These are phyloP conservation scores for Saccharum officinarum DNA, from an alignment of 176 grass and related monocot genomes.

Conservation along the genomic window DNA sequence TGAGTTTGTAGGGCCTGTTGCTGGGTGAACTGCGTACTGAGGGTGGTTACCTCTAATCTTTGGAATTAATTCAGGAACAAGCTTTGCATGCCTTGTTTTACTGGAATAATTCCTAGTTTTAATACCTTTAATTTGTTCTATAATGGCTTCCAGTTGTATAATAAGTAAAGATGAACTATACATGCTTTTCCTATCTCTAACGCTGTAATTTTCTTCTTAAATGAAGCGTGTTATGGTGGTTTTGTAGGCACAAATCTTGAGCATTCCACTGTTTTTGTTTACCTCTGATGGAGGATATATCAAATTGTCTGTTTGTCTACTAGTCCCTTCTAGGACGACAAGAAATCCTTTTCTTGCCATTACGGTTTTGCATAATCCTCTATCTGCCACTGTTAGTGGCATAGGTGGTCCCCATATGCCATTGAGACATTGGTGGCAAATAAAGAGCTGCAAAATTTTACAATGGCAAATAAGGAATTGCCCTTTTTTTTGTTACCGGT, in stretches of 20 bases:
- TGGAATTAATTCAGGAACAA: not conserved
- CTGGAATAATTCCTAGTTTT: not conserved
- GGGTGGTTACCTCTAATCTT: constrained; percentile 1
- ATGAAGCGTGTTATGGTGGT: not conserved
- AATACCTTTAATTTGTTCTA: not conserved
- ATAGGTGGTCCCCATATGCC: not conserved
- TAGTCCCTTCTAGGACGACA: too few relatives aligned
- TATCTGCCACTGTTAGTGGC: not conserved
- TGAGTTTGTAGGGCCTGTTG: not conserved
- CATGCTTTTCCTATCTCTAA: not conserved
- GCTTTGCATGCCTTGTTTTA: not conserved
- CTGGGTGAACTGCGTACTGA: not conserved
- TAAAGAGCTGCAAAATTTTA: not conserved
- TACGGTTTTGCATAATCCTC: not conserved
- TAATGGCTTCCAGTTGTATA: not conserved
- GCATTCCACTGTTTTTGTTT: not conserved
- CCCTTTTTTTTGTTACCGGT: too few relatives aligned
- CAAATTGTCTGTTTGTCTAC: not conserved
- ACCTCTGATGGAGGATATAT: not conserved
- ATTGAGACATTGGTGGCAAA: not conserved
- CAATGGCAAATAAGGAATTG: not conserved
- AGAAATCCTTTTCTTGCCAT: not conserved
- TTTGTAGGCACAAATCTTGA: not conserved
- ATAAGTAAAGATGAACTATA: not conserved
- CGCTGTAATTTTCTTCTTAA: not conserved